Evolutionary conservation across 164 flowering plant genomes (phyloP), one percentile per base, ranked within the genome.

Genomic region (Stephania yunnanensis): DNA sequence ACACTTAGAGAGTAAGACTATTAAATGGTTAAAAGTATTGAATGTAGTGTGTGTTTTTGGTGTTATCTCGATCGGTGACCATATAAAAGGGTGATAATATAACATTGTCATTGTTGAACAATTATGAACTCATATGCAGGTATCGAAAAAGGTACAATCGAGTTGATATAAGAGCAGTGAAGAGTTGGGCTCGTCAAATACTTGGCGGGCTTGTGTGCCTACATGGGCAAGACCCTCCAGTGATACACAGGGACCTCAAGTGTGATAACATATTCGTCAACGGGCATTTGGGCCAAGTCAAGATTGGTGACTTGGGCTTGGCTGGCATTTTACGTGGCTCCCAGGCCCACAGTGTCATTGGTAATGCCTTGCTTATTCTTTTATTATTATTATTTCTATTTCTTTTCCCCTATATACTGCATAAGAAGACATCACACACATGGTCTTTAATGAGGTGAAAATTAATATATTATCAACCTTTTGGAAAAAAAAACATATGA

Each of bases 241-340:
- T 94, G 72, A 94, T 94, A 22, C 98, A 94, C 74, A 88, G 98
- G 78, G 98, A 95, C 77, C 93, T 95, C 77, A 95, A 95, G 79
- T 95, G 99, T 58, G 99, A 95, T 68, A 95, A 95, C 79, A 90
- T 95, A 71, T 95, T 95, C 63, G 90, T 95, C 70, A 95, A 95
- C 83, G 99, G 99, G 15, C 94, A 95, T 81, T 87, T 90, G 25
- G 95, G 97, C 3, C 95, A 93, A 76, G 92, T 95, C 79, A 95
- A 95, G 82, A 95, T 95, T 55, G 98, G 97, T 25, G 97, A 95
- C 83, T 85, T 95, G 1, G 98, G 99, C 42, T 77, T 95, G 36
- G 98, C 99, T 9, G 91, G 98, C 13, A 85, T 89, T 71, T 97
- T 95, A 75, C 86, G 82, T 19, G 84, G 86, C 1, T 81, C 94